These are phyloP conservation scores for Lachnellula subtilissima DNA, from an alignment of 2,329 filamentous ascomycete genomes.

Conservation along the genomic window DNA sequence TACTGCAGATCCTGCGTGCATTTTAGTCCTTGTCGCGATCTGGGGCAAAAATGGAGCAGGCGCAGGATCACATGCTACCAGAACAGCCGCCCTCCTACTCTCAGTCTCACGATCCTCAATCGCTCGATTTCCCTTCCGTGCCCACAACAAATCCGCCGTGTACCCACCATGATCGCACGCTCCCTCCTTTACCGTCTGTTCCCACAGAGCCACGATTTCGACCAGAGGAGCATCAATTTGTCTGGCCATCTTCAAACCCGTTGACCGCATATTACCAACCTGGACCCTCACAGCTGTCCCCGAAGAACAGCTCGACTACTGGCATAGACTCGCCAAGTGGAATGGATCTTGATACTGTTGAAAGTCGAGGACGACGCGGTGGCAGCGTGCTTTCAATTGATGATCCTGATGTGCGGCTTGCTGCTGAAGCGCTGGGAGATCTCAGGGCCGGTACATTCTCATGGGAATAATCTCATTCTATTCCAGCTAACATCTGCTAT, in stretches of 20 bases:
- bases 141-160: constrained; percentile 25
- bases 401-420: constrained; percentile 63
- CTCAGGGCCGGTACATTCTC: constrained; percentile 61
- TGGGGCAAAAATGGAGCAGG: constrained; percentile 27
- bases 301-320: constrained; percentile 17
- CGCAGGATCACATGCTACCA: constrained; percentile 31
- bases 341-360: constrained; percentile 30
- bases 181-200: constrained; percentile 27
- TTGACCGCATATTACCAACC: constrained; percentile 32
- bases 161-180: constrained; percentile 28
- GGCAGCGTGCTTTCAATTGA: constrained; percentile 44
- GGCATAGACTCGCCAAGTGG: constrained; percentile 22
- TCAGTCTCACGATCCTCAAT: constrained; percentile 28
- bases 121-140: constrained; percentile 25
- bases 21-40: constrained; percentile 15
- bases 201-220: constrained; percentile 21
- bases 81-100: constrained; percentile 29
- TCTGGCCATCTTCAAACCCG: constrained; percentile 32
- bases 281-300: constrained; percentile 28
- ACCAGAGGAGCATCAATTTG: constrained; percentile 23
- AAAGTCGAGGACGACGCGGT: constrained; percentile 25
- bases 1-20: background rate
- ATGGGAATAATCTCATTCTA: constrained; percentile 4
- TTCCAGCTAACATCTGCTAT: constrained; percentile 8
- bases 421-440: constrained; percentile 71